Conservation (phyloP, 208 protist genomes). For the Sergeia podlipaevii region DNA sequence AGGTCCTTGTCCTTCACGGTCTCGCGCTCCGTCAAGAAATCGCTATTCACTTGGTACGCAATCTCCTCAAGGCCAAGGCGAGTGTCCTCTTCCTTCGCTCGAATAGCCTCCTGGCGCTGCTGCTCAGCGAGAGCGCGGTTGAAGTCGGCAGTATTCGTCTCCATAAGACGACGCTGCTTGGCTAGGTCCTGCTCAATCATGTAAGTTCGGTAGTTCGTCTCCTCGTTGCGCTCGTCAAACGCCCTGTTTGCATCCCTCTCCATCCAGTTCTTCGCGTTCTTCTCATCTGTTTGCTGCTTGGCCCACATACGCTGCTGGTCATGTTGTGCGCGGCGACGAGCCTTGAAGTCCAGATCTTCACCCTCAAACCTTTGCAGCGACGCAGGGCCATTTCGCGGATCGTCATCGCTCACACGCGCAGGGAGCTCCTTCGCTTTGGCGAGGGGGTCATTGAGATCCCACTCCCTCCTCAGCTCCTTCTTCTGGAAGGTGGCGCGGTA, state of each 20-base stretch:
- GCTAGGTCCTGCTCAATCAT: slow-evolving; percentile 74
- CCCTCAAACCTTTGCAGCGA: slow-evolving; percentile 91
- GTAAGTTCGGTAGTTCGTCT: slow-evolving; percentile 79
- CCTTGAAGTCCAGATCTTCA: slow-evolving; percentile 82
- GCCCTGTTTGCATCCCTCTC: slow-evolving; percentile 78
- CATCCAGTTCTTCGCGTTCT: slow-evolving; percentile 91
- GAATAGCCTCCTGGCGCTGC: slow-evolving; percentile 74
- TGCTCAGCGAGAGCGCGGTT: slow-evolving; percentile 87
- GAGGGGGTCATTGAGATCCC: slow-evolving; percentile 89
- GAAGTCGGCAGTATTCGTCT: slow-evolving; percentile 78
- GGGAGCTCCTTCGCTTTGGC: slow-evolving; percentile 80
- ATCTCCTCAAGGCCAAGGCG: slow-evolving; percentile 88
- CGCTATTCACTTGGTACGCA: slow-evolving; percentile 77
- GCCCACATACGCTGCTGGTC: slow-evolving; percentile 83
- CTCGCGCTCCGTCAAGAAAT: slow-evolving; percentile 90
- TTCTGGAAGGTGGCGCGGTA: slow-evolving; percentile 88
- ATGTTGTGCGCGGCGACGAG: slow-evolving; percentile 74
- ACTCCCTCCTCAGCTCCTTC: slow-evolving; percentile 78
- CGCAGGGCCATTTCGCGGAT: slow-evolving; percentile 81
- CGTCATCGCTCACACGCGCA: slow-evolving; percentile 82
- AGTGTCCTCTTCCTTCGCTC: slow-evolving; percentile 74
- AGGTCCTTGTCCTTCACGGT: slow-evolving; percentile 44
- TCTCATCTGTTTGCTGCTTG: slow-evolving; percentile 85
- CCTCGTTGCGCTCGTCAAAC: slow-evolving; percentile 86
- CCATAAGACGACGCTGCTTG: slow-evolving; percentile 59